These are phyloP conservation scores for Brasenia schreberi DNA, from an alignment of 164 flowering plant genomes.

Conservation along the genomic window DNA sequence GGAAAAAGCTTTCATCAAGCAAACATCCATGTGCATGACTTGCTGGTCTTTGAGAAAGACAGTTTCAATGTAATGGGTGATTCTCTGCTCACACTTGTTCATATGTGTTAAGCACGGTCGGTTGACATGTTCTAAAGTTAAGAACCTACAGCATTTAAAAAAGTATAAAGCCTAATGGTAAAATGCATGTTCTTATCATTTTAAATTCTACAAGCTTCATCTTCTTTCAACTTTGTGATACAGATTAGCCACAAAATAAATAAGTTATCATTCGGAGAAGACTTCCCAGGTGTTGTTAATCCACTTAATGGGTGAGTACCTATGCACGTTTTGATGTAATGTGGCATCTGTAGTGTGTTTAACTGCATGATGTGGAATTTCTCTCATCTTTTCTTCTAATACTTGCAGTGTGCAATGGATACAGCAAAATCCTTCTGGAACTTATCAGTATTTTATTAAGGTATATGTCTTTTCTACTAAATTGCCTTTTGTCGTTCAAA, in stretches of 20 bases:
- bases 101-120: neutral
- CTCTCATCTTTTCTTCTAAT: constrained; percentile 1
- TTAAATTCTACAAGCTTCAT: too few relatives aligned
- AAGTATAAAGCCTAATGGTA: too few relatives aligned
- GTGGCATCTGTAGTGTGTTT: neutral
- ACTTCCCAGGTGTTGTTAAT: constrained; percentile 56
- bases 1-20: constrained; percentile 63
- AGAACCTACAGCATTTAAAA: neutral
- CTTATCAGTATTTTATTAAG: constrained; percentile 78
- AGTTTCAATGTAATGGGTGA: constrained; percentile 35
- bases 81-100: neutral
- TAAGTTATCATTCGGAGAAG: constrained; percentile 45
- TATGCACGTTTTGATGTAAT: neutral
- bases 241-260: constrained; percentile 73
- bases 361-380: neutral
- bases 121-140: too few relatives aligned
- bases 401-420: constrained; percentile 49
- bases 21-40: constrained; percentile 27
- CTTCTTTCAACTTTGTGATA: neutral
- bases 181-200: too few relatives aligned
- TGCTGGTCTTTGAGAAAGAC: constrained; percentile 33
- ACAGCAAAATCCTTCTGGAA: constrained; percentile 41
- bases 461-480: constrained; percentile 12
- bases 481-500: neutral
- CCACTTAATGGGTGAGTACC: constrained; percentile 65